These are phyloP conservation scores for Apiospora arundinis DNA, from an alignment of 2,329 filamentous ascomycete species.

Conservation along the genomic window DNA sequence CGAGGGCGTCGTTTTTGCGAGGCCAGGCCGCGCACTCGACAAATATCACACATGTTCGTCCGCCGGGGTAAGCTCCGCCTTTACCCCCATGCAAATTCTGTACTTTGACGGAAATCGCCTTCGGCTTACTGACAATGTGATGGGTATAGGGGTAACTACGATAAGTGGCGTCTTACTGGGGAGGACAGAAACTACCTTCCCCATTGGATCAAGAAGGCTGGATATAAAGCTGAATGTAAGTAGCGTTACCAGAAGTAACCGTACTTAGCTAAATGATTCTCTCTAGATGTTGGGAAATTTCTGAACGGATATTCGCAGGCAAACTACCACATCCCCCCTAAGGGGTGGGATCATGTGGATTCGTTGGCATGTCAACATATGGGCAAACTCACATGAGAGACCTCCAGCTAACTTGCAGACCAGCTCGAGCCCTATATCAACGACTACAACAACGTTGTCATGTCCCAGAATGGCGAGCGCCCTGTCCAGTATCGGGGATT, in stretches of 20 bases:
- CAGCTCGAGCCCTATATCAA: slow-evolving; percentile 23
- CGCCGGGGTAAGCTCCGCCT: slow-evolving; percentile 1
- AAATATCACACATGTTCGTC: slow-evolving; percentile 33
- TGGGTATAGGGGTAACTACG: slow-evolving; percentile 27
- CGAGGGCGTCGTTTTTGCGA: slow-evolving; percentile 32
- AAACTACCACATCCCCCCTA: slow-evolving; percentile 7
- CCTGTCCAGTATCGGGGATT: neutral
- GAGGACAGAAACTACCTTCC: slow-evolving; percentile 29
- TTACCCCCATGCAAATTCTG: neutral
- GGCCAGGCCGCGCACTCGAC: slow-evolving; percentile 37
- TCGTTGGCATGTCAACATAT: neutral
- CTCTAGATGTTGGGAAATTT: slow-evolving; percentile 21
- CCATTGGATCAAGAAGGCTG: slow-evolving; percentile 28
- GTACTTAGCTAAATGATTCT: neutral
- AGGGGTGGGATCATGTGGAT: slow-evolving; percentile 25
- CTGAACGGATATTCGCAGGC: slow-evolving; percentile 20
- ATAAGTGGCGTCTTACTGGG: slow-evolving; percentile 27
- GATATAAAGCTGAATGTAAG: slow-evolving; percentile 29
- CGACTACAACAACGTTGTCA: slow-evolving; percentile 22
- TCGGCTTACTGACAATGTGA: neutral
- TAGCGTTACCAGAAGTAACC: neutral
- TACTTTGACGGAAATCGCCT: neutral
- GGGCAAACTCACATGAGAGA: too few species aligned
- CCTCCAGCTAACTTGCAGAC: neutral
- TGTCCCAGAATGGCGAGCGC: slow-evolving; percentile 12